A percentile compares a stretch with the other conserved stretches of the same genome.
Evolutionary conservation across 306 rosid species (phyloP).

Genomic region (Geum urbanum): DNA sequence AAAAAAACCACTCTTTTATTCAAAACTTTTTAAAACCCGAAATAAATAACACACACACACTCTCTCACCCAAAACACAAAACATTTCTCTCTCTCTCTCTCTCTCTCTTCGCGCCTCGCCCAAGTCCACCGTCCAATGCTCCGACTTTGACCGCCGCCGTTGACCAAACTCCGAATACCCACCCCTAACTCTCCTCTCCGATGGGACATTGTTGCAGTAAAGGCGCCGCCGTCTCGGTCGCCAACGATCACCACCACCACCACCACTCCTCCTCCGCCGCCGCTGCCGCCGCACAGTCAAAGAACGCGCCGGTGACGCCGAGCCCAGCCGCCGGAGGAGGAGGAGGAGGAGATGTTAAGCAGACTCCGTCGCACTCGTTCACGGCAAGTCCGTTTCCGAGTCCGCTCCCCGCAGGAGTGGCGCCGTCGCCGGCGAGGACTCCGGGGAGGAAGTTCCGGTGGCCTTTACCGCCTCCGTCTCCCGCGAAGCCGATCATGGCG

Average conservation of each 20-base stretch:
- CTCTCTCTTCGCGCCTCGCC: constrained; percentile 20
- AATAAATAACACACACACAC: constrained; percentile 1
- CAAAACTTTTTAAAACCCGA: constrained; percentile 21
- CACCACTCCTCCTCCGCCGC: background rate
- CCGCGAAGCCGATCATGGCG: constrained; percentile 97
- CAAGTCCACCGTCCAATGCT: constrained; percentile 23
- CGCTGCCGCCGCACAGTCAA: constrained; percentile 30
- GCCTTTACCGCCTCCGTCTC: constrained; percentile 92
- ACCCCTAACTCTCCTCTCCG: constrained; percentile 2
- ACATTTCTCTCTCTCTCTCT: background rate
- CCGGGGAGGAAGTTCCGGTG: constrained; percentile 75
- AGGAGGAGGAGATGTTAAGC: constrained; percentile 36
- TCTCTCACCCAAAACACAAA: background rate
- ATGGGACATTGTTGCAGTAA: constrained; percentile 92
- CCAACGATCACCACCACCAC: constrained; percentile 43
- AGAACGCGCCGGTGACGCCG: constrained; percentile 15
- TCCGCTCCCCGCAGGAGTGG: constrained; percentile 75
- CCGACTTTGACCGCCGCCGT: constrained; percentile 31
- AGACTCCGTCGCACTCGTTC: constrained; percentile 61
- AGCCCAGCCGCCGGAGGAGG: constrained; percentile 27
- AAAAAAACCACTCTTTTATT: no score
- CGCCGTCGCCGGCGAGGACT: constrained; percentile 80
- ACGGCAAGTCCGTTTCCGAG: constrained; percentile 61
- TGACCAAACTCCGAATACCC: constrained; percentile 17
- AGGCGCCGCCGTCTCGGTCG: constrained; percentile 39